Evolutionary conservation across 805 yeast genomes (phyloP).

Genomic region (Lachancea fermentati): DNA sequence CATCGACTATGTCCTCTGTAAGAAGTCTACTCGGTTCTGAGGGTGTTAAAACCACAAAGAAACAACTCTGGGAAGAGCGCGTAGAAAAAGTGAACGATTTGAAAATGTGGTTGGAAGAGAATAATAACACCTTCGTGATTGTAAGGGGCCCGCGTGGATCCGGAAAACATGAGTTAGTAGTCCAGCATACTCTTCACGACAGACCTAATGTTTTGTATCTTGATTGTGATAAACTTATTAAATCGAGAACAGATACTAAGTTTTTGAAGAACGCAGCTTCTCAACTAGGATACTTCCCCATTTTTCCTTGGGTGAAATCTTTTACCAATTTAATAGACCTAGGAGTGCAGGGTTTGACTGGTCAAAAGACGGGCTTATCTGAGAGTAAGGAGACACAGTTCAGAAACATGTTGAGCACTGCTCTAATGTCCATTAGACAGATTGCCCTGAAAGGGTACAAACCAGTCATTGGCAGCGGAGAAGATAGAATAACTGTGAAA

Average conservation of each 20-base stretch:
- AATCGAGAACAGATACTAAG: constrained; percentile 66
- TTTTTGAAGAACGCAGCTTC: constrained; percentile 63
- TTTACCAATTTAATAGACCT: constrained; percentile 75
- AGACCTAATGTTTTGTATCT: constrained; percentile 60
- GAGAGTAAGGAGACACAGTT: constrained; percentile 79
- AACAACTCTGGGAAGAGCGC: constrained; percentile 64
- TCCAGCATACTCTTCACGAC: constrained; percentile 56
- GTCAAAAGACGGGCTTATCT: constrained; percentile 86
- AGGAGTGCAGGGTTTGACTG: constrained; percentile 84
- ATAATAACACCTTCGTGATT: constrained; percentile 83
- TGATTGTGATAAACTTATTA: constrained; percentile 73
- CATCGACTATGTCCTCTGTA: constrained; percentile 34
- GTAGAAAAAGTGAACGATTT: constrained; percentile 61
- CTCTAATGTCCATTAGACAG: constrained; percentile 67
- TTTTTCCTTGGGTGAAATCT: constrained; percentile 86
- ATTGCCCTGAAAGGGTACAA: constrained; percentile 47
- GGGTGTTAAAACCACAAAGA: constrained; percentile 23
- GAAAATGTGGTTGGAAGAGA: constrained; percentile 77
- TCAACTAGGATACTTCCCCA: constrained; percentile 87
- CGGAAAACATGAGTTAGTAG: constrained; percentile 80
- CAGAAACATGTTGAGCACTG: constrained; percentile 69
- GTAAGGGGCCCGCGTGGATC: constrained; percentile 92
- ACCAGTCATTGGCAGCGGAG: constrained; percentile 29
- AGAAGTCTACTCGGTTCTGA: constrained; percentile 33
- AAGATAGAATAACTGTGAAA: constrained; percentile 37